Evolutionary conservation across 2,329 filamentous ascomycete species (phyloP), one percentile per base, ranked within the genome.

Genomic region (Orbilia quercus): DNA sequence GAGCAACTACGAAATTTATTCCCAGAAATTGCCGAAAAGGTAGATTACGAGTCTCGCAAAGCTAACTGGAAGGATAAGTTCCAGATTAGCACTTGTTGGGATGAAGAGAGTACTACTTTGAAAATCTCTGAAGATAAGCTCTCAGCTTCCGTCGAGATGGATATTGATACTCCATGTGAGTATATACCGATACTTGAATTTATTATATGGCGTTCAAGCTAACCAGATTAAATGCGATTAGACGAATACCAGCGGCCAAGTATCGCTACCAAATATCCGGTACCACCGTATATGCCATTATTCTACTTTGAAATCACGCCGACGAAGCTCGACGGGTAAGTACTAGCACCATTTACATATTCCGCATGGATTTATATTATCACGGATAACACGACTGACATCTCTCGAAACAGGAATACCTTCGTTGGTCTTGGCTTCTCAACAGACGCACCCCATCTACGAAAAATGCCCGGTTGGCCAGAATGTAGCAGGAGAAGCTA

Each of bases 251-350:
- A 62, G 50, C 16, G n/a, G 5, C 6, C 38, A 7, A 9, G 34
- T 7, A 18, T 53, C 1, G 31, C 45, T 5, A 12, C 63, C n/a
- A 36, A 31, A 5, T 44, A 51, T 12, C 63, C 63, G 4, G 20
- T 59, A 7, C 22, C 63, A 18, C 44, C 63, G 14, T 67, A 67
- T 14, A 31, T 20, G n/a, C 22, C 20, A 11, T 20, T 57, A 28
- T 71, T 63, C 23, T 71, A 71, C 42, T 71, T 50, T 31, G 66
- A 71, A 45, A 16, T 63, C 31, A 71, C 48, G 6, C 42, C 62
- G 16, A 1, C 31, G 18, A 25, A 62, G 31, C 9, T 62, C 9
- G 12, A 16, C 22, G 34, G 20, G 50, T 54, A 40, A 22, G 50
- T 23, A 4, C 36, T 11, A 38, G 22, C 36, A 2, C 34, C 31